Base-by-base conservation (phyloP, 208 protist species). In the Trypanosoma platydactyli region DNA sequence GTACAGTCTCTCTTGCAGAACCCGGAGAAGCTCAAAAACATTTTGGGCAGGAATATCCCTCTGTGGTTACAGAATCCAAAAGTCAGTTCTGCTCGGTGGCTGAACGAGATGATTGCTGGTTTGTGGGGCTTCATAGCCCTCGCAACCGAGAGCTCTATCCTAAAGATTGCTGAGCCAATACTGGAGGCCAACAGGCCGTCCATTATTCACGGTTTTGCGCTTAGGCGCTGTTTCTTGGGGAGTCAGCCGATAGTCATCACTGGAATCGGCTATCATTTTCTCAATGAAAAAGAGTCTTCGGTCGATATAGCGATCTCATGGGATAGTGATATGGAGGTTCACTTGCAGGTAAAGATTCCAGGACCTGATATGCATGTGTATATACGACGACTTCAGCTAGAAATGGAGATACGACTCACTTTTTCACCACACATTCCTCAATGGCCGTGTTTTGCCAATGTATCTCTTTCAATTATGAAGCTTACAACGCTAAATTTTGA, bases 1-100 rank as follows among this genome's bases (percentile, higher is more conserved):
- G 69, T 80, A 15, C 80, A 81, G 29, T 54, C 45, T 15, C 55
- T 81, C 27, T 53, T 92, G 38, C 65, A 77, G 12, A 48, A 72
- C n/a, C 73, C 74, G 33, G 61, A 68, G 38, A 80, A 83, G 53
- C 65, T 80, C 6, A 81, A 77, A 13, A 35, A 13, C 16, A 61
- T 92, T 25, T 60, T 92, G 13, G 82, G 82, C 16, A 68, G 70
- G 13, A 70, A 89, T 49, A 57, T 92, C 44, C 86, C 86, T 15
- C 80, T 87, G 72, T 92, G 86, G 86, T 71, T 92, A 5, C 78
- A 71, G 27, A 82, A 83, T 45, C 86, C 86, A n/a, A 88, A 74
- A 55, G 69, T 70, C 12, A 84, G 81, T 69, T 77, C 80, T 40
- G 86, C 85, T 33, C 76, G 81, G 71, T 92, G 79, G 79, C 44